Base-by-base conservation (phyloP, 345 rosid genomes). In the Pugionium cornutum region DNA sequence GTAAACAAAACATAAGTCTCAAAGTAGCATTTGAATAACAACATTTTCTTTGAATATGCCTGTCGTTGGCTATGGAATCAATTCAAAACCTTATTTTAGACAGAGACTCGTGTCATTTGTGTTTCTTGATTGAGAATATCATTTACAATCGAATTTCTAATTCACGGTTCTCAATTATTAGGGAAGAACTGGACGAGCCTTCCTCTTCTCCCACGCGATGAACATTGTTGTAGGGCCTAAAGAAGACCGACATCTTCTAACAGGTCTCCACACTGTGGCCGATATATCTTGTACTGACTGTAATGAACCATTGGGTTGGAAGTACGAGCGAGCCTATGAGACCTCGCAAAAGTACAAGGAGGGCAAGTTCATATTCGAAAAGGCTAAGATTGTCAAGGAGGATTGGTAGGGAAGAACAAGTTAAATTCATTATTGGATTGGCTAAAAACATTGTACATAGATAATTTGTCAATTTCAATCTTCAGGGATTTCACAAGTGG, bases 131-230 rank as follows among this genome's bases (percentile, higher is more conserved):
- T 64, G 31, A 32, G 51, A 25, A 57, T 6, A 7, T 7, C 6
- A 7, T 0, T 45, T 6, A n/a, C 39, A 40, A 9, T 25, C 2
- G 11, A 30, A 6, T 25, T 53, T 1, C 11, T 46, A 53, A 54
- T 45, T 51, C 27, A 25, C 8, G 40, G 33, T 45, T 29, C 8
- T 52, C 4, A 4, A 34, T 66, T 48, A 29, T 4, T 6, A 89
- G 97, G 97, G 97, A 75, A 89, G 83, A 83, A 79, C 80, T 35
- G 95, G 96, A 48, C 78, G 96, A 64, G 96, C 91, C 37, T 89
- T 89, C 77, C 86, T 89, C 27, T 87, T 89, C 80, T 82, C 96
- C 66, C 96, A 82, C 64, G 91, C 96, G 3, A 83, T 83, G 96
- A 89, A 87, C 79, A 40, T 87, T 40, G 73, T 66, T 54, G 77